phyloP scores from a whole-genome alignment of 306 rosid genomes.

The Mimosa pudica region DNA sequence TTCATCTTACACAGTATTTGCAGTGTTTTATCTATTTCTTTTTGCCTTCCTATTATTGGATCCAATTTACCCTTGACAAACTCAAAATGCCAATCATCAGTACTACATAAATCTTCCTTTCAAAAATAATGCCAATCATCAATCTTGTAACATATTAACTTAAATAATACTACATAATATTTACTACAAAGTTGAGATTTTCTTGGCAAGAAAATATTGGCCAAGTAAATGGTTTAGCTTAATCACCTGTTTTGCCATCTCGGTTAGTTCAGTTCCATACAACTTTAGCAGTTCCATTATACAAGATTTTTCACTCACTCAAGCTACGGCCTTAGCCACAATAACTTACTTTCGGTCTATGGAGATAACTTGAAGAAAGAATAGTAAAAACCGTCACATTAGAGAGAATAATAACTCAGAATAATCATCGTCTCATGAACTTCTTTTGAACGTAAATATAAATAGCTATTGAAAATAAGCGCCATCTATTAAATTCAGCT shows the following conservation, averaged over 20 bases:
- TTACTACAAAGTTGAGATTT: not conserved
- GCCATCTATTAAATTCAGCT: not conserved
- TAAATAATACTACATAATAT: not conserved
- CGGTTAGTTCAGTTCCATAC: not conserved
- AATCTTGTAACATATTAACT: no score
- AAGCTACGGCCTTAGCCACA: not conserved
- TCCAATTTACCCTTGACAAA: conserved; percentile 14
- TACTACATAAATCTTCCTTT: not conserved
- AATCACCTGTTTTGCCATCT: conserved; percentile 6
- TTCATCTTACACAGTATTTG: not conserved
- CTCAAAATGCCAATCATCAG: not conserved
- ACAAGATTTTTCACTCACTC: conserved; percentile 21
- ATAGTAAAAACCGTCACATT: not conserved
- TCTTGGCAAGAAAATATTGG: not conserved
- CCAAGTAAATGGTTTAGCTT: not conserved
- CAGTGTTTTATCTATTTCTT: not conserved
- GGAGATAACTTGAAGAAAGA: not conserved
- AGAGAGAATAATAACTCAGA: not conserved
- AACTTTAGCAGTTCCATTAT: not conserved
- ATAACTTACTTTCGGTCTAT: not conserved
- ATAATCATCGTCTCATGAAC: not conserved
- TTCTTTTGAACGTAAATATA: not conserved
- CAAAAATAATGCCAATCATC: no score
- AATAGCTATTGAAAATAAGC: not conserved
- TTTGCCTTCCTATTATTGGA: not conserved